Conservation (phyloP, 345 rosid species). For the Lumnitzera racemosa region DNA sequence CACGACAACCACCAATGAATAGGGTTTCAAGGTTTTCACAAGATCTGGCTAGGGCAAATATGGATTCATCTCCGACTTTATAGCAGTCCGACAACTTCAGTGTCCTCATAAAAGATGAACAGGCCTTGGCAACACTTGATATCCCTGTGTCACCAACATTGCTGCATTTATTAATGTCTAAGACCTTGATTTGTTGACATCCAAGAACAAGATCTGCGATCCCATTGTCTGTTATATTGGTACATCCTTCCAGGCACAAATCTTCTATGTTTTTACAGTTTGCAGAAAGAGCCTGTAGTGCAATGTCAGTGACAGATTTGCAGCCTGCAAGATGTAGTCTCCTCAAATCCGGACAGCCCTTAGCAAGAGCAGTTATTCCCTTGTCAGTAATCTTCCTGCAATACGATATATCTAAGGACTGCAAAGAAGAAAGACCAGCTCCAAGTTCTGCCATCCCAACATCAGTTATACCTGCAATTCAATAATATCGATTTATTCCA, state of each 20-base stretch:
- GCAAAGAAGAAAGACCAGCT: conserved; percentile 53
- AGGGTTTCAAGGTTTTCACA: conserved; percentile 73
- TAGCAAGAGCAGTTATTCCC: conserved; percentile 70
- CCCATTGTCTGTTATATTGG: conserved; percentile 58
- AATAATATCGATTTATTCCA: neutral
- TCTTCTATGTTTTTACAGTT: conserved; percentile 54
- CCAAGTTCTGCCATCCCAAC: conserved; percentile 65
- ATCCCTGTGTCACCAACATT: conserved; percentile 65
- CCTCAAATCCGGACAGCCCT: conserved; percentile 62
- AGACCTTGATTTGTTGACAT: conserved; percentile 44
- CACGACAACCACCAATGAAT: conserved; percentile 74
- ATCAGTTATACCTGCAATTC: conserved; percentile 68
- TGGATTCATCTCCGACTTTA: conserved; percentile 62
- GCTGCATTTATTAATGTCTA: conserved; percentile 83
- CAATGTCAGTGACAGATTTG: conserved; percentile 50
- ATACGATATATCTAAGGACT: conserved; percentile 73
- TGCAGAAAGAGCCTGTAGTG: conserved; percentile 43
- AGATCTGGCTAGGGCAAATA: conserved; percentile 47
- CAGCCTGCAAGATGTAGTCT: conserved; percentile 64
- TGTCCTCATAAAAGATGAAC: conserved; percentile 57
- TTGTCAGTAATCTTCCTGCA: conserved; percentile 83
- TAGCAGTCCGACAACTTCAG: conserved; percentile 78
- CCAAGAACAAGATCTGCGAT: conserved; percentile 58
- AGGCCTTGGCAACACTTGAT: conserved; percentile 53
- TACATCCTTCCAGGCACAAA: conserved; percentile 76